phyloP scores from a whole-genome alignment of 2,329 filamentous ascomycete genomes.

The Talaromyces islandicus region DNA sequence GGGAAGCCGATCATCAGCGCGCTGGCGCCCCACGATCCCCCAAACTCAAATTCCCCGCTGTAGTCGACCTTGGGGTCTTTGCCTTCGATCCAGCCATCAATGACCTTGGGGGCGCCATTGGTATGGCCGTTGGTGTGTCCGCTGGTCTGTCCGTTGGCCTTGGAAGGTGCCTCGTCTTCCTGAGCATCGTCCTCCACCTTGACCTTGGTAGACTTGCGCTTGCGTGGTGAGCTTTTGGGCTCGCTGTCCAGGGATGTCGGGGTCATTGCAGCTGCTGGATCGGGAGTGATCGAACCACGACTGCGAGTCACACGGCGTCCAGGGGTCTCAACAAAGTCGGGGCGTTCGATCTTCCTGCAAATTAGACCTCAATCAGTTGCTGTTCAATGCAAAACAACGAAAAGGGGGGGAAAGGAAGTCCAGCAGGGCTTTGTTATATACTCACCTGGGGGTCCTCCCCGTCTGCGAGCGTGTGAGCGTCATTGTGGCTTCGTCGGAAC shows the following conservation, averaged over 20 bases:
- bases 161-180: slow-evolving; percentile 15
- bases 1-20: slow-evolving; percentile 91
- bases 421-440: slow-evolving; percentile 11
- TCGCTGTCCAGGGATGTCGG: slow-evolving; percentile 17
- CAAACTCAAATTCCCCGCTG: slow-evolving; percentile 68
- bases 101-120: slow-evolving; percentile 24
- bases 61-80: slow-evolving; percentile 40
- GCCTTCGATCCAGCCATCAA: slow-evolving; percentile 38
- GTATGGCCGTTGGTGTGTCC: slow-evolving; percentile 6
- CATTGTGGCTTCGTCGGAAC: slow-evolving; percentile 23
- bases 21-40: slow-evolving; percentile 71
- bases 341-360: slow-evolving; percentile 46
- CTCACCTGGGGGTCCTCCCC: slow-evolving; percentile 47
- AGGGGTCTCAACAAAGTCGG: slow-evolving; percentile 49
- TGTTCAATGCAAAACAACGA: neutral
- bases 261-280: slow-evolving; percentile 23
- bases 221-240: slow-evolving; percentile 23
- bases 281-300: slow-evolving; percentile 30
- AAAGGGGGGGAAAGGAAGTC: neutral
- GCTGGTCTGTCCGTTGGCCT: slow-evolving; percentile 14
- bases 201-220: slow-evolving; percentile 23
- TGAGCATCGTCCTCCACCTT: slow-evolving; percentile 23
- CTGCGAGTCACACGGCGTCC: slow-evolving; percentile 39
- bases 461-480: slow-evolving; percentile 47
- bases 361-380: neutral